These are phyloP conservation scores for Cutaneotrichosporon sp. DNA, from an alignment of 1,284 basidiomycete genomes.

Conservation along the genomic window DNA sequence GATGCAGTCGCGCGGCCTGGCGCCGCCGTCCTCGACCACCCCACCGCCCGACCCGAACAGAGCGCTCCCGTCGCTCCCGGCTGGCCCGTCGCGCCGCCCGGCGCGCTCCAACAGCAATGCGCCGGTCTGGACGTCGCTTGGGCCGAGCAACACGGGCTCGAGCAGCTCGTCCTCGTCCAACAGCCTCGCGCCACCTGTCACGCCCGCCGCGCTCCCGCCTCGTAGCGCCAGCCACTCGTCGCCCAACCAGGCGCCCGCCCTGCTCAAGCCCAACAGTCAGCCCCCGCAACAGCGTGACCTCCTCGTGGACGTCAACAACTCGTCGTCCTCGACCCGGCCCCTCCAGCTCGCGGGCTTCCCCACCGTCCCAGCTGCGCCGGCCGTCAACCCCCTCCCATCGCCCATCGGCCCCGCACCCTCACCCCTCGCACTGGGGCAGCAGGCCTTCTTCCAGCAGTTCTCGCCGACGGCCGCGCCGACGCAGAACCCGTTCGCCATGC, in stretches of 20 bases:
- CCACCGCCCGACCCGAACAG: slow-evolving; percentile 4
- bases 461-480: background rate
- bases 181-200: background rate
- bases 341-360: slow-evolving; percentile 33
- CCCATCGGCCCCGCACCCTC: slow-evolving; percentile 6
- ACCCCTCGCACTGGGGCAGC: slow-evolving; percentile 22
- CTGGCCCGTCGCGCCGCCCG: background rate
- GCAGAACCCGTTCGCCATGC: slow-evolving; percentile 11
- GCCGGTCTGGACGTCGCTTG: slow-evolving; percentile 6
- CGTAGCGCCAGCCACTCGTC: background rate
- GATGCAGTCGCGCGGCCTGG: slow-evolving; percentile 12
- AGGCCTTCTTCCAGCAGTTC: slow-evolving; percentile 17
- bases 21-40: background rate
- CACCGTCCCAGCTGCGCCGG: slow-evolving; percentile 14
- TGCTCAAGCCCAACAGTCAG: slow-evolving; percentile 4
- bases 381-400: slow-evolving; percentile 10
- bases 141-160: slow-evolving; percentile 4
- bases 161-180: slow-evolving; percentile 1
- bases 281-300: slow-evolving; percentile 6
- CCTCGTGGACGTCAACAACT: slow-evolving; percentile 35
- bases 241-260: background rate
- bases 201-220: background rate
- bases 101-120: background rate
- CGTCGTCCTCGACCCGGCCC: slow-evolving; percentile 34
- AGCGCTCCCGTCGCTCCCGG: slow-evolving; percentile 8